These are phyloP conservation scores for Penicillium subrubescens DNA, from an alignment of 495 filamentous ascomycete genomes.

Conservation along the genomic window DNA sequence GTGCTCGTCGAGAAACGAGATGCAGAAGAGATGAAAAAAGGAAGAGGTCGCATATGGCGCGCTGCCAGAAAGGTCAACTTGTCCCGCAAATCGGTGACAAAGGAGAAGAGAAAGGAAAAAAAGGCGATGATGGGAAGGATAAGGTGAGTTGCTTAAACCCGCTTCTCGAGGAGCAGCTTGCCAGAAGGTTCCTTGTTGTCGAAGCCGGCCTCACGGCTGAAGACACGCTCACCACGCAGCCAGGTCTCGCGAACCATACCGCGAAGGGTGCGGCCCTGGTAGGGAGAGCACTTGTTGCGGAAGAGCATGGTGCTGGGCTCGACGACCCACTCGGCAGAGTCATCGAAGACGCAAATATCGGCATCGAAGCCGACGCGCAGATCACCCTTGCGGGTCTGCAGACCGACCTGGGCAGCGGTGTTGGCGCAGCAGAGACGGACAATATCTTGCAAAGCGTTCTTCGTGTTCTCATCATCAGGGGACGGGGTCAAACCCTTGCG, in stretches of 20 bases:
- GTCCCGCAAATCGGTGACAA: conserved; percentile 10
- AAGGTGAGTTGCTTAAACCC: conserved; percentile 35
- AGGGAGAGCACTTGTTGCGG: conserved; percentile 92
- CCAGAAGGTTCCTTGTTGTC: conserved; percentile 58
- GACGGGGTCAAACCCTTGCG: conserved; percentile 44
- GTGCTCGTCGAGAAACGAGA: conserved; percentile 30
- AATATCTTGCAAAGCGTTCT: conserved; percentile 66
- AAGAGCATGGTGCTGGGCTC: conserved; percentile 76
- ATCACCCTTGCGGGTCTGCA: conserved; percentile 81
- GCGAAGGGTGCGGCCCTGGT: conserved; percentile 78
- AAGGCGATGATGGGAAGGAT: conserved; percentile 15
- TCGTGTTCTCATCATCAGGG: conserved; percentile 43
- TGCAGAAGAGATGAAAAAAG: conserved; percentile 10
- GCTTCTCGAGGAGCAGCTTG: conserved; percentile 62
- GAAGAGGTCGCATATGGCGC: conserved; percentile 9
- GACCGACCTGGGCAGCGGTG: conserved; percentile 87
- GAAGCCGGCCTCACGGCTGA: conserved; percentile 64
- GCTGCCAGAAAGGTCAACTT: conserved; percentile 21
- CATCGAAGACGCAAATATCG: conserved; percentile 92
- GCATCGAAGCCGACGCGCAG: conserved; percentile 85
- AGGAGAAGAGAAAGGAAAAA: conserved; percentile 8
- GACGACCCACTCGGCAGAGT: conserved; percentile 74
- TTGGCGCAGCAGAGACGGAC: conserved; percentile 83
- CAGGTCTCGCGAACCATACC: conserved; percentile 90
- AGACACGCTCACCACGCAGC: conserved; percentile 79